Base-by-base conservation (phyloP, 352 stramenopile genomes). In the Phytopythium aichiense region DNA sequence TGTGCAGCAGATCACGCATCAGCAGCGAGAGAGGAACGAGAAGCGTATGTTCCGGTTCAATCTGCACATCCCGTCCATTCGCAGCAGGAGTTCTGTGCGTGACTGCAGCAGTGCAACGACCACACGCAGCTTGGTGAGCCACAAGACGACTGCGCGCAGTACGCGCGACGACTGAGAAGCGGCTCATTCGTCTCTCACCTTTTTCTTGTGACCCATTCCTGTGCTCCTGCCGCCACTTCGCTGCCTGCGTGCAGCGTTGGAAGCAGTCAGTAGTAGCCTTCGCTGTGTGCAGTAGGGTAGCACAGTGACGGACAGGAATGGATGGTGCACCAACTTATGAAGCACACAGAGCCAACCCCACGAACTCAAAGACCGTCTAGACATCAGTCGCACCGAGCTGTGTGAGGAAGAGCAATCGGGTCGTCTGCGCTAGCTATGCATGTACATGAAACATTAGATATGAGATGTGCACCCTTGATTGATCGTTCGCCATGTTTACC, bases 51-150 rank as follows among this genome's bases (percentile, higher is more conserved):
- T 70, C 50, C 63, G 58, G 45, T 67, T 75, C 40, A 53, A 70
- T 55, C 57, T 64, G 12, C 50, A 67, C 23, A 58, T 76, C 40
- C 65, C 50, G 4, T 71, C 69, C 8, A 58, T 76, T 38, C 65
- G 65, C 12, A 76, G 56, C 56, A 45, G 57, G 60, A 63, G 55
- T 7, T 63, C 57, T 7, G 57, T 63, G 23, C 42, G 42, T 7
- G 68, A 76, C 40, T 66, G 63, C 40, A 70, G 45, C 69, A 64
- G 52, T 49, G n/a, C 64, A 3, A 63, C 28, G 8, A 69, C 56
- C n/a, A 28, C 61, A 12, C 51, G 16, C 56, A 67, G 33, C 13
- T 11, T 55, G 18, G 52, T 37, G 30, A 65, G 38, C 57, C 64
- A 33, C 45, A 65, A 23, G 38, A 60, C 52, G 18, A 54, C 23